Evolutionary conservation across 2,329 filamentous ascomycete genomes (phyloP), one percentile per base, ranked within the genome.

Genomic region (Emmonsia crescens): DNA sequence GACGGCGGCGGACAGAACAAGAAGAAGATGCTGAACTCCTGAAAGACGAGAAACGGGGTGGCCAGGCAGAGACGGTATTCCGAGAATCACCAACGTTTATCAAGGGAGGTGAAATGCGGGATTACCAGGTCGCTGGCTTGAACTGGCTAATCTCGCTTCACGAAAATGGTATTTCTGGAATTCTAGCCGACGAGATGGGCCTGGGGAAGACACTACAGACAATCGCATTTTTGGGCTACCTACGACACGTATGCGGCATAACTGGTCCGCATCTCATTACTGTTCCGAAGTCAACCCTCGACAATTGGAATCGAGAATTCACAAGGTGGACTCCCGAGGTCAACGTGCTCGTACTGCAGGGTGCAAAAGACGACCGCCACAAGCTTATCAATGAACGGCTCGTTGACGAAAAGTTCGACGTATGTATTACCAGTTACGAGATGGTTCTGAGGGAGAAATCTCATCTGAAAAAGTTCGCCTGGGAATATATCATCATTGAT

Each of bases 401-500:
- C n/a, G 82, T 95, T 21, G 89, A 95, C 63, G 91, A 96, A 74
- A 90, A 96, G 67, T 99, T 99, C 68, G 94, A 99, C 70, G 93
- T 97, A 21, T 96, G 93, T 77, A 89, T 99, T 73, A 99, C 94
- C 16, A 96, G 92, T 74, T 99, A 99, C 77, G 94, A 99, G 75
- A 97, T 99, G 93, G 91, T 99, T 63, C 81, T 99, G 14, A 86
- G 94, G 62, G 94, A 99, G 73, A 97, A 99, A 78, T 82, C 89
- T 0, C 91, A 96, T 68, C 76, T 99, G 67, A 96, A 94, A 78
- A 97, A 97, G 75, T 96, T 99, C 74, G 92, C 94, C 0, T 99
- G 94, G 94, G 93, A 99, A 74, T 99, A 99, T 76, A 99, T 99
- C 75, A 96, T 99, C 68, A 96, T 99, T 66, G 94, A 99, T 70